Base-by-base conservation (phyloP, 2,329 filamentous ascomycete genomes). In the Penicillium sp. region DNA sequence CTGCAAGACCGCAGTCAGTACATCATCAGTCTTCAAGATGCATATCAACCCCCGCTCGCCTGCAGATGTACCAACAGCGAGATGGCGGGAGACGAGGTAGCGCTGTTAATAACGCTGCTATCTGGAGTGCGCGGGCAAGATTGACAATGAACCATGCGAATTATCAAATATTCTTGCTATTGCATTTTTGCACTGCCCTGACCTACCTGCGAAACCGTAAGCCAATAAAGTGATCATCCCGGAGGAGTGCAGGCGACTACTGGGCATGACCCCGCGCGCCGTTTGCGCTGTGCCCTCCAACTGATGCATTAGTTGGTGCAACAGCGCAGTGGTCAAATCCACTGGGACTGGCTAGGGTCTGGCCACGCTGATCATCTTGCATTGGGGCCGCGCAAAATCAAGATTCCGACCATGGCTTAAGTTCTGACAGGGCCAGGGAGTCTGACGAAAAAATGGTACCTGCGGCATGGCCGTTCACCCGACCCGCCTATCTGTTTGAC, bases 381-480 rank as follows among this genome's bases (percentile, higher is more conserved):
- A 54, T 43, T 20, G 11, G 50, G 43, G 31, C 47, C 37, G 14
- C 58, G 37, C 45, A 58, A 47, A 51, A 63, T 61, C 63, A 64
- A 66, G 57, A 58, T 55, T 65, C 48, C 35, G 48, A 41, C 50
- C 17, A 50, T 22, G 48, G 20, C 51, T 58, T 54, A 62, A 58
- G 60, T 61, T 61, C 63, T 65, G 60, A 65, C 61, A 64, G 43
- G 54, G 35, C 55, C 34, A 60, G 58, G 37, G 34, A 63, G 58
- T 47, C 45, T 11, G 11, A 17, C 45, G 35, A 50, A 38, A 48
- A 51, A 54, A 20, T 57, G 61, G 66, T 31, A 64, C 67, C 15
- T 58, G 50, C 50, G 41, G 52, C 52, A 54, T 43, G 39, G 37
- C 20, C 31, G n/a, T 41, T 38, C 49, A 39, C 11, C 25, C 42